Percentiles rank a stretch among this genome's conserved stretches.
Evolutionary conservation across 345 rosid genomes (phyloP).

Genomic region (Citrus glauca): DNA sequence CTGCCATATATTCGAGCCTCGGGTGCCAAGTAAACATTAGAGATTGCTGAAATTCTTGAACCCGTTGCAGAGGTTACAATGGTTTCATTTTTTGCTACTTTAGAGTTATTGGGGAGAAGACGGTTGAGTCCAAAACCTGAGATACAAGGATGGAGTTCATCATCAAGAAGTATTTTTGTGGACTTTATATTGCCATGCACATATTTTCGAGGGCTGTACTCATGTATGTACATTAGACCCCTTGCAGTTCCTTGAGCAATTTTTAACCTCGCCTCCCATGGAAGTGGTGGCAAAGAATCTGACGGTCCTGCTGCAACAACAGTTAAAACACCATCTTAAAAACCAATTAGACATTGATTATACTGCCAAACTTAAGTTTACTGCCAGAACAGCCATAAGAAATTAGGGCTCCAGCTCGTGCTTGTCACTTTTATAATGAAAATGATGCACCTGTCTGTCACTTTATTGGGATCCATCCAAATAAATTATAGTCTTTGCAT

Average conservation of each 20-base stretch:
- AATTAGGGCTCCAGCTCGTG: neutral
- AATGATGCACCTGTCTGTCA: constrained; percentile 8
- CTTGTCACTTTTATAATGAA: neutral
- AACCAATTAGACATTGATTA: neutral
- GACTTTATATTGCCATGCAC: constrained; percentile 83
- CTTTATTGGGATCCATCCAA: constrained; percentile 13
- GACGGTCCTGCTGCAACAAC: constrained; percentile 50
- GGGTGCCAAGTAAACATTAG: constrained; percentile 63
- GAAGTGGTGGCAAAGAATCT: constrained; percentile 39
- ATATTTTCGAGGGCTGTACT: constrained; percentile 63
- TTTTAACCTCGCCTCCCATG: constrained; percentile 76
- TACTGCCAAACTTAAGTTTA: neutral
- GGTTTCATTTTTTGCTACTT: constrained; percentile 36
- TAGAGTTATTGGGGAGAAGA: constrained; percentile 44
- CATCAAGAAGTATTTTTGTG: constrained; percentile 79
- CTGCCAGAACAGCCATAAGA: no score
- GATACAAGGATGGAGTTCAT: constrained; percentile 73
- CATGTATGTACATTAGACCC: constrained; percentile 81
- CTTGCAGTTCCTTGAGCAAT: constrained; percentile 90
- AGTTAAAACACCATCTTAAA: neutral
- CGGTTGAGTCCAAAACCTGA: constrained; percentile 75
- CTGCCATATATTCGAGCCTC: constrained; percentile 64
- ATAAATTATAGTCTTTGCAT: neutral
- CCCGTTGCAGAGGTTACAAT: constrained; percentile 36
- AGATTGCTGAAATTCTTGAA: constrained; percentile 44